Percentiles rank a stretch among this genome's conserved stretches.
phyloP scores from a whole-genome alignment of 2,329 filamentous ascomycete genomes.

The Colletotrichum brevisporum region DNA sequence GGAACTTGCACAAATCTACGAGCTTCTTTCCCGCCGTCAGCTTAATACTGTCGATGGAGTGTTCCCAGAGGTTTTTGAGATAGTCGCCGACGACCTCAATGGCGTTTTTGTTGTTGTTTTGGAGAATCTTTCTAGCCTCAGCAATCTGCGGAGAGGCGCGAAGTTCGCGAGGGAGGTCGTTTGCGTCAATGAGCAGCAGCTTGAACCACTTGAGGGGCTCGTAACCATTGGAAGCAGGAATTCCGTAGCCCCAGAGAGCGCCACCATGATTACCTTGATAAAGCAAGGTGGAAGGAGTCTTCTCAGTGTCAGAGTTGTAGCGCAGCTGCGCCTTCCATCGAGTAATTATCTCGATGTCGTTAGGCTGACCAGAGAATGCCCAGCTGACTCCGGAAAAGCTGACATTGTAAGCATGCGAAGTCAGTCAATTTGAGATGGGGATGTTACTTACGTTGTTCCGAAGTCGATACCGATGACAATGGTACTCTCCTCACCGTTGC shows the following conservation, averaged over 20 bases:
- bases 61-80: constrained; percentile 52
- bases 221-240: constrained; percentile 35
- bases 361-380: constrained; percentile 47
- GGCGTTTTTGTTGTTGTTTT: constrained; percentile 38
- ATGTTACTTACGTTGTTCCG: constrained; percentile 58
- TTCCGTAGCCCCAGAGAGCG: constrained; percentile 51
- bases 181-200: constrained; percentile 52
- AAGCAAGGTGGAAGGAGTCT: constrained; percentile 48
- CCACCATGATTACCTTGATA: not conserved
- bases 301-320: constrained; percentile 48
- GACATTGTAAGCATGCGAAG: not conserved
- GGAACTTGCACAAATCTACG: constrained; percentile 46
- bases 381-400: constrained; percentile 59
- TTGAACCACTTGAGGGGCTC: constrained; percentile 58
- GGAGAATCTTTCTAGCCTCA: constrained; percentile 10
- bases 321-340: constrained; percentile 46
- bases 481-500: not conserved
- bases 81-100: constrained; percentile 51
- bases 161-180: constrained; percentile 47
- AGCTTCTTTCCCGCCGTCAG: constrained; percentile 43
- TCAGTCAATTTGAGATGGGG: not conserved
- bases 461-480: constrained; percentile 61
- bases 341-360: constrained; percentile 49
- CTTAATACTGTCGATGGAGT: constrained; percentile 47
- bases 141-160: constrained; percentile 43